Base-by-base conservation (phyloP, 768 basidiomycete genomes). In the Glaciozyma antarctica region DNA sequence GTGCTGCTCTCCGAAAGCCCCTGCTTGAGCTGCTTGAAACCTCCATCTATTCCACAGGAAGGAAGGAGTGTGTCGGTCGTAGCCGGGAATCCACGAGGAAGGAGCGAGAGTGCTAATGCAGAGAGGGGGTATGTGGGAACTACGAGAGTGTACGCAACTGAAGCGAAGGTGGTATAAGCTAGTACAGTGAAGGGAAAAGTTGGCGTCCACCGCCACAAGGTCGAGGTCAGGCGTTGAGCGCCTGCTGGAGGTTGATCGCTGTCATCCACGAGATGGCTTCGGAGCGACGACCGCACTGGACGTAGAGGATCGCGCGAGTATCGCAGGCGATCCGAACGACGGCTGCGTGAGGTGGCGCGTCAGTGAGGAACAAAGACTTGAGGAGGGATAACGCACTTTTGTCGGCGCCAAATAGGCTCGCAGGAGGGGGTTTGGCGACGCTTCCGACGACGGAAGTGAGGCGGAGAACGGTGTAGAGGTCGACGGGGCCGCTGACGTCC, bases 391-490 rank as follows among this genome's bases (percentile, higher is more conserved):
- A 61, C 64, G n/a, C 26, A 69, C 68, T 58, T n/a, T 58, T 59
- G 13, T 55, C 64, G 22, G 30, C 45, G 10, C 63, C 67, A 28
- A 63, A 65, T 5, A 69, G 15, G 52, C 64, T 66, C 15, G 54
- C 65, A 0, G 68, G 68, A 9, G 62, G 56, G 0, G 26, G n/a
- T 45, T 38, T 45, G 28, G 28, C 43, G 34, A 26, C 30, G 15
- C 9, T 22, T 8, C 43, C 34, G n/a, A 17, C 54, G 43, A 8
- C 34, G 89, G 90, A 8, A 89, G 91, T 73, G 87, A 99, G 91
- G 51, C 94, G 82, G 66, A 98, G 78, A 41, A 97, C 94, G 43
- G 92, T 92, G 87, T 90, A 97, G n/a, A 98, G 80, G 74, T 98
- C 93, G 38, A 97, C 90, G 28, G 75, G 77, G 5, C 84, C 85